These are phyloP conservation scores for Penicillium sp. DNA, from an alignment of 2,329 filamentous ascomycete genomes.

Conservation along the genomic window DNA sequence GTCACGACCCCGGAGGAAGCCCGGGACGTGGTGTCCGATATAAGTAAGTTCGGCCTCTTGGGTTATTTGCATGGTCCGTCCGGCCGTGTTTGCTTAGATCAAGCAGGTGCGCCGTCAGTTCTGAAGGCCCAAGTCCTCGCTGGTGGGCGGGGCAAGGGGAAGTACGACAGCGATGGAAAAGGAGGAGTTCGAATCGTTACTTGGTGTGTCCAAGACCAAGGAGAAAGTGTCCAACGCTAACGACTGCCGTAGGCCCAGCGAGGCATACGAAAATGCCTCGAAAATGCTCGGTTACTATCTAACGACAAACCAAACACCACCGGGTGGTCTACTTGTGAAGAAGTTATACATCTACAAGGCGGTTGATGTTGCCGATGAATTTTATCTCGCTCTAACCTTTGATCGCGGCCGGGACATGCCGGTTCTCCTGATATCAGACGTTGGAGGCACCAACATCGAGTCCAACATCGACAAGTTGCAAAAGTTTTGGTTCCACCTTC, in stretches of 20 bases:
- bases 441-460: constrained; percentile 35
- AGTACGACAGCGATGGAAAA: constrained; percentile 28
- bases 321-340: constrained; percentile 26
- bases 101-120: constrained; percentile 28
- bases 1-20: constrained; percentile 25
- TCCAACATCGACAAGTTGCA: constrained; percentile 26
- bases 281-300: constrained; percentile 31
- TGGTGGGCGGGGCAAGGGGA: constrained; percentile 33
- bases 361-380: constrained; percentile 32
- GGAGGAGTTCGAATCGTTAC: constrained; percentile 29
- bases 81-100: background rate
- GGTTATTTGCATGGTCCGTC: background rate
- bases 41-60: constrained; percentile 14
- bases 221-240: background rate
- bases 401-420: constrained; percentile 45
- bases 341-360: constrained; percentile 41
- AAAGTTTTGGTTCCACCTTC: constrained; percentile 26
- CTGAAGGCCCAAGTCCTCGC: constrained; percentile 35
- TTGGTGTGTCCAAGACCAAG: constrained; percentile 14
- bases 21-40: constrained; percentile 23
- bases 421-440: constrained; percentile 37
- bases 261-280: constrained; percentile 27
- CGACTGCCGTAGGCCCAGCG: constrained; percentile 15
- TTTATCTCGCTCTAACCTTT: constrained; percentile 45
- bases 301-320: constrained; percentile 30